A percentile compares a stretch with the other conserved stretches of the same genome.
Evolutionary conservation across 768 basidiomycete species (phyloP).

Genomic region (Leccinum barrowsii): DNA sequence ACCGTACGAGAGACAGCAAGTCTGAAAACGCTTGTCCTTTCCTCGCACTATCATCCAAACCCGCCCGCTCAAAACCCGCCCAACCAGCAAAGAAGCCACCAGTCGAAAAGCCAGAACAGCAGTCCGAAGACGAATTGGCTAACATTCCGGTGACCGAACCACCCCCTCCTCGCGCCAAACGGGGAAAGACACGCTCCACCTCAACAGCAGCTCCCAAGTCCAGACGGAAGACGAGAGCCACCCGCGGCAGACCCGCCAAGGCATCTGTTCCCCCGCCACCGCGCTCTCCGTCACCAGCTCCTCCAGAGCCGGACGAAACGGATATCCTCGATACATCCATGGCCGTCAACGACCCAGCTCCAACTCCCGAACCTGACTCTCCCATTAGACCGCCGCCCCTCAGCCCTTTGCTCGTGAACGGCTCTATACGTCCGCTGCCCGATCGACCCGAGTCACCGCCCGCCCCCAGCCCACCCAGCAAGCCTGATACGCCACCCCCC

Average conservation of each 20-base stretch:
- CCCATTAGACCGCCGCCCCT: not conserved
- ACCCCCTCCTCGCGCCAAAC: slow-evolving; percentile 13
- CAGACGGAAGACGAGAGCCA: slow-evolving; percentile 20
- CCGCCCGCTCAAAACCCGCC: slow-evolving; percentile 31
- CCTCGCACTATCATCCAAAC: slow-evolving; percentile 34
- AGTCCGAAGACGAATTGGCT: slow-evolving; percentile 25
- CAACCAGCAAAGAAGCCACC: slow-evolving; percentile 25
- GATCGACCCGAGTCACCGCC: not conserved
- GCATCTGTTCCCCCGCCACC: slow-evolving; percentile 9
- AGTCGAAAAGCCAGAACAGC: slow-evolving; percentile 1
- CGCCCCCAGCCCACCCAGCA: not conserved
- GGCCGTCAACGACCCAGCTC: not conserved
- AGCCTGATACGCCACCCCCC: not conserved
- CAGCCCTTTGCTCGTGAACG: not conserved
- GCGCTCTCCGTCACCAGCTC: slow-evolving; percentile 15
- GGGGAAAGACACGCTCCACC: slow-evolving; percentile 18
- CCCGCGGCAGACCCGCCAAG: slow-evolving; percentile 24
- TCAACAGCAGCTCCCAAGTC: slow-evolving; percentile 22
- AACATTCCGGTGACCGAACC: slow-evolving; percentile 10
- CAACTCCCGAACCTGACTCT: not conserved
- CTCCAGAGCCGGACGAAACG: not conserved
- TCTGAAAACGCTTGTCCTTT: slow-evolving; percentile 42
- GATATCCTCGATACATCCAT: not conserved
- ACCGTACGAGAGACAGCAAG: slow-evolving; percentile 61
- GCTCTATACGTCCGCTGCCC: not conserved